Percentiles rank a stretch among this genome's conserved stretches.
Evolutionary conservation across 768 basidiomycete species (phyloP).

Genomic region (Mycena alexandri): DNA sequence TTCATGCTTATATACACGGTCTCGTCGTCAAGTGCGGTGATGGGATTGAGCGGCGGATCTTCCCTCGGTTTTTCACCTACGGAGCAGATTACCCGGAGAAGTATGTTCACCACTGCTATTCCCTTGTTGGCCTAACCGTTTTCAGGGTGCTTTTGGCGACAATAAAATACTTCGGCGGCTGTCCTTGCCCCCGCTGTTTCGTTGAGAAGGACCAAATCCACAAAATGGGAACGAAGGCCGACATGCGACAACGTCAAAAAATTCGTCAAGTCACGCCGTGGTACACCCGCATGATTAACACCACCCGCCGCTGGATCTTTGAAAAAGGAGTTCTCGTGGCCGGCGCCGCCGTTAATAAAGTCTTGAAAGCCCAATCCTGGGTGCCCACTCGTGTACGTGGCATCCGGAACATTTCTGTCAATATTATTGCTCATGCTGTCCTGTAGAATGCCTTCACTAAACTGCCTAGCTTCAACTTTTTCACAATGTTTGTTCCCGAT

Average conservation of each 20-base stretch:
- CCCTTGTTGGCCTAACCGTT: conserved; percentile 4
- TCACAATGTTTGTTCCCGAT: conserved; percentile 48
- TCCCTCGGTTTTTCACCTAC: conserved; percentile 46
- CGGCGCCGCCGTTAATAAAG: not conserved
- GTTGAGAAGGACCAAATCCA: conserved; percentile 34
- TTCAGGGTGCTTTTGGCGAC: conserved; percentile 36
- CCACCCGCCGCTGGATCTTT: conserved; percentile 13
- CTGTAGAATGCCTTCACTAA: conserved; percentile 50
- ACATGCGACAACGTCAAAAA: conserved; percentile 20
- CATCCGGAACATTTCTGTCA: too few species aligned
- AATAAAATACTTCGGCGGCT: conserved; percentile 25
- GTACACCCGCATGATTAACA: conserved; percentile 9
- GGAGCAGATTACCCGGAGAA: conserved; percentile 50
- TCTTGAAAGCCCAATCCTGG: conserved; percentile 18
- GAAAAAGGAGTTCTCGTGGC: conserved; percentile 4
- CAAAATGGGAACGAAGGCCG: conserved; percentile 35
- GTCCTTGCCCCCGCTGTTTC: conserved; percentile 43
- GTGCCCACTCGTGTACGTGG: conserved; percentile 9
- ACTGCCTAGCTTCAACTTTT: conserved; percentile 44
- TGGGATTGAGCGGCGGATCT: conserved; percentile 40
- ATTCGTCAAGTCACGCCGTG: conserved; percentile 8
- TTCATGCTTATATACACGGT: conserved; percentile 43
- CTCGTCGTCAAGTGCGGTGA: conserved; percentile 44
- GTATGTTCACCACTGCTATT: conserved; percentile 37
- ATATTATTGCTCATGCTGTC: too few species aligned